Evolutionary conservation across 2,329 filamentous ascomycete species (phyloP), one percentile per base, ranked within the genome.

Genomic region (Trichophaea hybrida): DNA sequence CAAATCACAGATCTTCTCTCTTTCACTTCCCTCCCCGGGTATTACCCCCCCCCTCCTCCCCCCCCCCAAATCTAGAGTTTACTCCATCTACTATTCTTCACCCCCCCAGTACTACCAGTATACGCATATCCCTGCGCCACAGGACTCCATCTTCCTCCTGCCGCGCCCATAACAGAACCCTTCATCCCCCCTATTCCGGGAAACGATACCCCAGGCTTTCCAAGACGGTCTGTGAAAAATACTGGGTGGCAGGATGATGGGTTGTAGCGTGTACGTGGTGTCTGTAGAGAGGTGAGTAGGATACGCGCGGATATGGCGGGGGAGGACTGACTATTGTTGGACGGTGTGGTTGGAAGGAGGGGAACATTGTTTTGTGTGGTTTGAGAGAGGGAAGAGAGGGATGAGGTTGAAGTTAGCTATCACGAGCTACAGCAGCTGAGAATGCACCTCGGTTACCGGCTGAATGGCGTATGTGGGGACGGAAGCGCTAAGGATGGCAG

Each of bases 191-290:
- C 38, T 37, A 68, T 60, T 7, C 66, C 38, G 10, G 55, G 69
- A 24, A 76, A 74, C 4, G 81, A 78, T 2, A 55, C 37, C 15
- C 10, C 31, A 12, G 78, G 75, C 66, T 77, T 79, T 60, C 78
- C 78, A 55, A 87, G 72, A 55, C 76, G 76, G 34, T 80, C 75
- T 0, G 84, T 85, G 73, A 89, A 88, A 73, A 90, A 90, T 1
- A 88, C 85, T 0, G 86, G 86, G 65, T 90, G 86, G 32, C 80
- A 74, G 43, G 75, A 76, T 1, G 85, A 80, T 7, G 80, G 74
- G 69, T 85, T 77, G 68, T 77, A 78, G 4, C 68, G 63, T 17
- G 57, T n/a, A n/a, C n/a, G n/a, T n/a, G n/a, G 59, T 58, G 70
- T 69, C 24, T 67, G 62, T 5, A 46, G 56, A 38, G 49, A 1